Conservation (phyloP, 2,329 filamentous ascomycete genomes). For the Tolypocladium album region DNA sequence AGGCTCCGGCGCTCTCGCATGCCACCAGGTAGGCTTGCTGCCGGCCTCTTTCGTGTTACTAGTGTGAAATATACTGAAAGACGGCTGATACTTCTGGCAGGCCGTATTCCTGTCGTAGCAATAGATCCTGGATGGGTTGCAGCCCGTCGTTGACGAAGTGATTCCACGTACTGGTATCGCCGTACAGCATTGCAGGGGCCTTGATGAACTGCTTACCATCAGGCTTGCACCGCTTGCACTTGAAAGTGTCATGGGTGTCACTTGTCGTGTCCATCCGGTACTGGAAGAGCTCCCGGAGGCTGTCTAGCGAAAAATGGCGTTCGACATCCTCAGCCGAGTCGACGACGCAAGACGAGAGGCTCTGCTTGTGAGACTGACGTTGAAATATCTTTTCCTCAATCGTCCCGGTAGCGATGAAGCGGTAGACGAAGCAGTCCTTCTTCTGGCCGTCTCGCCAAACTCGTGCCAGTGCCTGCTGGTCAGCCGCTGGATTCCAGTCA, state of each 20-base stretch:
- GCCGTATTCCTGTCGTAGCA: conserved; percentile 75
- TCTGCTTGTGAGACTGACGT: conserved; percentile 95
- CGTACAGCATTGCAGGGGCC: conserved; percentile 89
- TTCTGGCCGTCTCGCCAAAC: conserved; percentile 99
- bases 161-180: conserved; percentile 99
- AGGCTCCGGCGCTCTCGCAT: not conserved
- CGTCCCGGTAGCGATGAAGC: conserved; percentile 96
- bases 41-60: not conserved
- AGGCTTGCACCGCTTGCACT: conserved; percentile 87
- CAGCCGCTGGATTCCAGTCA: conserved; percentile 95
- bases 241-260: conserved; percentile 97
- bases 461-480: conserved; percentile 92
- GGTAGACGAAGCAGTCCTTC: conserved; percentile 98
- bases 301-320: conserved; percentile 88
- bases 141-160: conserved; percentile 81
- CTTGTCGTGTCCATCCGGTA: conserved; percentile 76
- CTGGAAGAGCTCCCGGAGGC: conserved; percentile 85
- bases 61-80: conserved; percentile 97
- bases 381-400: conserved; percentile 99
- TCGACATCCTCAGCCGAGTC: conserved; percentile 96
- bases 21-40: not conserved
- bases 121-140: conserved; percentile 76
- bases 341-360: conserved; percentile 88
- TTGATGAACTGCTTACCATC: conserved; percentile 84
- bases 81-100: conserved; percentile 81